phyloP scores from a whole-genome alignment of 768 basidiomycete species.

The Boletus subcaerulescens region DNA sequence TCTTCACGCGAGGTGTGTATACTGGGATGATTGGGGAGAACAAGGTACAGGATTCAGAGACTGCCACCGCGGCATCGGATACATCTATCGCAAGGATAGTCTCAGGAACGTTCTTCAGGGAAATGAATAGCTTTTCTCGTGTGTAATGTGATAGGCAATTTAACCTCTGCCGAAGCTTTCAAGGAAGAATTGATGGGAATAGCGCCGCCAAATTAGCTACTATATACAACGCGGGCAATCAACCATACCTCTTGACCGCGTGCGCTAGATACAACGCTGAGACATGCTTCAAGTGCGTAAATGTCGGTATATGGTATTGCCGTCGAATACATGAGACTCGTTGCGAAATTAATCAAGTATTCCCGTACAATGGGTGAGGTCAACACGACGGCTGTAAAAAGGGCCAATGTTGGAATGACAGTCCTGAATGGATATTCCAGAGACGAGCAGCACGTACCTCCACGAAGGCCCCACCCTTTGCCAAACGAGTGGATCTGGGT shows the following conservation, averaged over 20 bases:
- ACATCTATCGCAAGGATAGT: constrained; percentile 1
- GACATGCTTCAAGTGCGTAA: constrained; percentile 42
- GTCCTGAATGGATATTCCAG: too few relatives aligned
- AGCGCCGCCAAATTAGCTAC: background rate
- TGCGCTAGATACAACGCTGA: constrained; percentile 11
- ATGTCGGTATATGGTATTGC: constrained; percentile 20
- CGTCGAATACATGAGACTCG: constrained; percentile 22
- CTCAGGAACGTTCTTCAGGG: constrained; percentile 7
- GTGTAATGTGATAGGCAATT: constrained; percentile 12
- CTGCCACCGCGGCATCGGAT: background rate
- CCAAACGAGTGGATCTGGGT: constrained; percentile 54
- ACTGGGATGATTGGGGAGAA: constrained; percentile 22
- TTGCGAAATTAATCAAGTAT: constrained; percentile 21
- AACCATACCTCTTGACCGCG: constrained; percentile 19
- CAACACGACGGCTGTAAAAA: constrained; percentile 16
- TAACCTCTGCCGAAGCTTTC: constrained; percentile 16
- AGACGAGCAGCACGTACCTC: constrained; percentile 3
- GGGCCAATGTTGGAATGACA: background rate
- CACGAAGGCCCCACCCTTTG: constrained; percentile 33
- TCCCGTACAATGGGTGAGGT: constrained; percentile 15
- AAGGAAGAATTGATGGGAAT: background rate
- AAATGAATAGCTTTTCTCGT: constrained; percentile 1
- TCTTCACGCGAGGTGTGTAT: constrained; percentile 8
- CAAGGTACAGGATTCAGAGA: background rate
- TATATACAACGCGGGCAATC: background rate